Percentiles rank a stretch among this genome's conserved stretches.
Conservation (phyloP, 495 filamentous ascomycete genomes). For the Haplographium delicatum region DNA sequence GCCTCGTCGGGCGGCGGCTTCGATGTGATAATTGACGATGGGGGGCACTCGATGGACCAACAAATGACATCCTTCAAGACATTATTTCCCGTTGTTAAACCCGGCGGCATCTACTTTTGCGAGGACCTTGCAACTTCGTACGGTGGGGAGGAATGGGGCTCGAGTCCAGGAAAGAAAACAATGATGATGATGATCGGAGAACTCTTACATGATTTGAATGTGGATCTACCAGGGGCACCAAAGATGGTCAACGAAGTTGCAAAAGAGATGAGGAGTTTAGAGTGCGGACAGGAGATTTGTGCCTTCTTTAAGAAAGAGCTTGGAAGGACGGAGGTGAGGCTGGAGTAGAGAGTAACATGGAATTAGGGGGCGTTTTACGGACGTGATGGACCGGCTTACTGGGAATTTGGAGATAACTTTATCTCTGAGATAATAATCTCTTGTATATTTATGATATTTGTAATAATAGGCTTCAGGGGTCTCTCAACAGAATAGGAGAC, state of each 20-base stretch:
- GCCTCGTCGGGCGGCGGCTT: conserved; percentile 7
- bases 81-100: conserved; percentile 6
- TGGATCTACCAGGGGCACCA: neutral
- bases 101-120: conserved; percentile 16
- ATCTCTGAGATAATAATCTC: no score
- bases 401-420: no score
- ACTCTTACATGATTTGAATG: conserved; percentile 6
- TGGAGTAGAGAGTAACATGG: no score
- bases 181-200: conserved; percentile 10
- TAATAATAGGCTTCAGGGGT: no score
- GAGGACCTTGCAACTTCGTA: conserved; percentile 13
- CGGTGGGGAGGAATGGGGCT: neutral
- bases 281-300: conserved; percentile 12
- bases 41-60: conserved; percentile 13
- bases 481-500: no score
- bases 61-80: conserved; percentile 9
- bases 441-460: no score
- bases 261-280: conserved; percentile 3
- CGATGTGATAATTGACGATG: conserved; percentile 19
- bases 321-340: neutral
- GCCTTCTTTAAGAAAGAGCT: conserved; percentile 8
- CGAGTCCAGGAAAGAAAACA: neutral
- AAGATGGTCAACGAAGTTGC: neutral
- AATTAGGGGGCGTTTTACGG: no score
- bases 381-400: no score